A percentile compares a stretch with the other conserved stretches of the same genome.
phyloP scores from a whole-genome alignment of 2,329 filamentous ascomycete genomes.

The Aspergillus chevalieri region DNA sequence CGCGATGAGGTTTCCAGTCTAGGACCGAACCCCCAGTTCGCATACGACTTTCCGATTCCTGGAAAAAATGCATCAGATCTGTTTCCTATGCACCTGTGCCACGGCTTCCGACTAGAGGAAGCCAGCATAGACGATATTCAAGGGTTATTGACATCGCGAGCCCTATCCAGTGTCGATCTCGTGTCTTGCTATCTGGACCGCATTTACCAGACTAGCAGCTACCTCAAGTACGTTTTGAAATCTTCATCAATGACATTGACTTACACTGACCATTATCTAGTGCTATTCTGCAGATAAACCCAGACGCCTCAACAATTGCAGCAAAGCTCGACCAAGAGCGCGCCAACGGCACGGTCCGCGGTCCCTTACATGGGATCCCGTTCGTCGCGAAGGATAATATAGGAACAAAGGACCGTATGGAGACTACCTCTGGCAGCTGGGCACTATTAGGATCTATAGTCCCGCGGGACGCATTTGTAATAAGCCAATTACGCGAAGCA shows the following conservation, averaged over 20 bases:
- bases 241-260: neutral
- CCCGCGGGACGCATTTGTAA: conserved; percentile 62
- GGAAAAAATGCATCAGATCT: conserved; percentile 28
- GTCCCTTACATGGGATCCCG: conserved; percentile 68
- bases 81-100: conserved; percentile 60
- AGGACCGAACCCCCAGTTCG: neutral
- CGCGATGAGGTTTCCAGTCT: no score
- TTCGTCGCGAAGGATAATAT: conserved; percentile 68
- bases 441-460: conserved; percentile 60
- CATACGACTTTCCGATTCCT: conserved; percentile 35
- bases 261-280: conserved; percentile 9
- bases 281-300: conserved; percentile 59
- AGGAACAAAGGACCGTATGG: conserved; percentile 61
- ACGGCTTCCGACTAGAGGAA: conserved; percentile 59
- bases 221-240: conserved; percentile 49
- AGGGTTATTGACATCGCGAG: conserved; percentile 48
- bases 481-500: conserved; percentile 55
- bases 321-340: conserved; percentile 56
- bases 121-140: conserved; percentile 65
- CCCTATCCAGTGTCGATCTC: conserved; percentile 54
- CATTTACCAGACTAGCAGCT: conserved; percentile 56
- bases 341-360: conserved; percentile 49
- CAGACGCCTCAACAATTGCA: conserved; percentile 60
- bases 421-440: conserved; percentile 67
- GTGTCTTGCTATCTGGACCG: conserved; percentile 58